Percentiles rank a stretch among this genome's conserved stretches.
phyloP scores from a whole-genome alignment of 202 grass and related monocot species.

The Schoenoplectus tabernaemontani region DNA sequence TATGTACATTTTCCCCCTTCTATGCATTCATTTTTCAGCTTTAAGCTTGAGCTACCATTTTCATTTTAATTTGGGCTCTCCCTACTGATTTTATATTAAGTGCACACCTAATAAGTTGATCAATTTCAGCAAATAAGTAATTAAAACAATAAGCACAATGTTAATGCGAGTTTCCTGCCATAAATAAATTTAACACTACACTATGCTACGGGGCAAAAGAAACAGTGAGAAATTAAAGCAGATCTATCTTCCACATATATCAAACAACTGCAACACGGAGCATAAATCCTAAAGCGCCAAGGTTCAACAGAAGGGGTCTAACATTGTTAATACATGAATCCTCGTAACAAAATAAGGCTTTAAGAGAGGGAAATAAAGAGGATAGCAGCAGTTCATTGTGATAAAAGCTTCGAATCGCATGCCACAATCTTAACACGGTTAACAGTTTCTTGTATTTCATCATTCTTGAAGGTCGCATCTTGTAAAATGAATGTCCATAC shows the following conservation, averaged over 20 bases:
- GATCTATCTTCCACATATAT: slow-evolving; percentile 7
- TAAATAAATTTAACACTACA: background rate
- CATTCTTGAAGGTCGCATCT: slow-evolving; percentile 60
- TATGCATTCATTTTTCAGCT: background rate
- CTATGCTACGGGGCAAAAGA: background rate
- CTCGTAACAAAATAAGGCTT: background rate
- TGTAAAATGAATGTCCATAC: slow-evolving; percentile 83
- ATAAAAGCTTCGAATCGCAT: slow-evolving; percentile 62
- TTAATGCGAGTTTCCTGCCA: background rate
- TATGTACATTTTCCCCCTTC: background rate
- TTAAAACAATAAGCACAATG: background rate
- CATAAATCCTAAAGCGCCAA: background rate
- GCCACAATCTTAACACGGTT: slow-evolving; percentile 73
- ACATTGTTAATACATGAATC: background rate
- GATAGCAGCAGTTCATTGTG: slow-evolving; percentile 5
- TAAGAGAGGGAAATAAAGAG: background rate
- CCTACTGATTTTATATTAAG: background rate
- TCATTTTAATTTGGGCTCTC: background rate
- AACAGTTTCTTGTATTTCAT: slow-evolving; percentile 35
- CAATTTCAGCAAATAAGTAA: background rate
- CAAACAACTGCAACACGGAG: slow-evolving; percentile 3
- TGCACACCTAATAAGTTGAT: background rate
- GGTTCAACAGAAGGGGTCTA: background rate
- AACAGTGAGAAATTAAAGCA: background rate
- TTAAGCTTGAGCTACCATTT: background rate